A percentile compares a stretch with the other conserved stretches of the same genome.
These are phyloP conservation scores for Dactylis glomerata DNA, from an alignment of 176 grass and related monocot genomes.

Conservation along the genomic window DNA sequence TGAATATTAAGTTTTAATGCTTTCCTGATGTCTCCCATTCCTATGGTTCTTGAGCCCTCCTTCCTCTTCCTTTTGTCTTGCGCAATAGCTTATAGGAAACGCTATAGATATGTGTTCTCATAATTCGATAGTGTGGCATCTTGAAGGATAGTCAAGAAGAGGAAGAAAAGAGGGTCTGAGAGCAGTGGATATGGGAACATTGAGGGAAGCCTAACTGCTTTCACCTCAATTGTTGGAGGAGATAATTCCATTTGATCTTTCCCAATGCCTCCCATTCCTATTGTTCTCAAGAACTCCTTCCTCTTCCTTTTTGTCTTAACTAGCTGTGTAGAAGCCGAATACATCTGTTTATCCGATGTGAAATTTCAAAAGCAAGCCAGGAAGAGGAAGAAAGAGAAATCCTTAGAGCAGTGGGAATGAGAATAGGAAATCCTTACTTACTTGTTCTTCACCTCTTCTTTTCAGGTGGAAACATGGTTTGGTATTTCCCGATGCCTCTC, in stretches of 20 bases:
- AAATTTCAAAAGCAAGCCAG: not conserved
- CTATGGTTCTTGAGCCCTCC: constrained; percentile 10
- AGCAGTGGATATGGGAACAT: not conserved
- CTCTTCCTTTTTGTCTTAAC: constrained; percentile 33
- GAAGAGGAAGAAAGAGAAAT: constrained; percentile 30
- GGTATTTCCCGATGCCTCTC: constrained; percentile 31
- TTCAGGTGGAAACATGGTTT: constrained; percentile 4
- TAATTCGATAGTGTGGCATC: no score
- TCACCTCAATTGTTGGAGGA: no score
- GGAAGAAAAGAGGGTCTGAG: not conserved
- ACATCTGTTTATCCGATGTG: not conserved
- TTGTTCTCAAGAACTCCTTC: constrained; percentile 28
- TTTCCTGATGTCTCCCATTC: constrained; percentile 22
- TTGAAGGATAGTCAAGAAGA: not conserved
- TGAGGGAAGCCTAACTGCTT: not conserved
- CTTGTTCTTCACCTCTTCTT: not conserved
- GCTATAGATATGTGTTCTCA: no score
- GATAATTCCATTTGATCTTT: no score
- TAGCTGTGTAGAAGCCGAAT: not conserved
- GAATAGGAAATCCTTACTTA: constrained; percentile 7
- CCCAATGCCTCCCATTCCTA: constrained; percentile 30
- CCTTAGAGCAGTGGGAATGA: constrained; percentile 27
- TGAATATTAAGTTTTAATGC: not conserved
- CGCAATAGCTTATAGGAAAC: not conserved
- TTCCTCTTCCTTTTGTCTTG: constrained; percentile 18